Base-by-base conservation (phyloP, 331 rosid genomes). In the Quercus lobata region DNA sequence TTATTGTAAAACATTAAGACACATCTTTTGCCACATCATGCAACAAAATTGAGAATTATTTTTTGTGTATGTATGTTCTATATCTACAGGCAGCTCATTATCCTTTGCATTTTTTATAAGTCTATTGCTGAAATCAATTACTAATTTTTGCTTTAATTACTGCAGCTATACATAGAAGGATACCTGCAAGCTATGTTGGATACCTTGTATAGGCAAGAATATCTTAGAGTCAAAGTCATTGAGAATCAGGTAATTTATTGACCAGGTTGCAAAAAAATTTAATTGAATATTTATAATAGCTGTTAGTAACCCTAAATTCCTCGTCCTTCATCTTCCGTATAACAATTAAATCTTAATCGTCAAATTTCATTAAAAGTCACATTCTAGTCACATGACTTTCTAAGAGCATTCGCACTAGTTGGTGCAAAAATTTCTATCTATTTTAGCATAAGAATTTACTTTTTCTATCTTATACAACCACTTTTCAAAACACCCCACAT, bases 151-250 rank as follows among this genome's bases (percentile, higher is more conserved):
- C 83, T 83, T 84, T 19, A 52, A 65, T 69, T 75, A 73, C 77
- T 90, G 89, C 97, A 95, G 99, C 83, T 93, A 73, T 95, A 95
- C 72, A 88, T 95, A 83, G 99, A 95, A 92, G 99, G 99, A 76
- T 95, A 95, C 88, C 87, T 95, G 83, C 98, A 95, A 90, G 99
- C 99, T 74, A 93, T 93, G 99, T 85, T 93, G 92, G 98, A 95
- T 80, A 83, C 98, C 41, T 77, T 91, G 79, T 95, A 87, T 78
- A 88, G 92, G 87, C 98, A 95, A 86, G 99, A 93, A 80, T 93
- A 91, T 79, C 91, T 95, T 76, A 83, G 99, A 82, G 98, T 93
- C 84, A 88, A 93, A 82, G 99, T 91, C 79, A 78, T 90, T 46
- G 97, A 95, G 76, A 84, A 91, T 89, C 88, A 87, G 98, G 99